phyloP scores from a whole-genome alignment of 2,329 filamentous ascomycete species.

The Lanzia echinophila region DNA sequence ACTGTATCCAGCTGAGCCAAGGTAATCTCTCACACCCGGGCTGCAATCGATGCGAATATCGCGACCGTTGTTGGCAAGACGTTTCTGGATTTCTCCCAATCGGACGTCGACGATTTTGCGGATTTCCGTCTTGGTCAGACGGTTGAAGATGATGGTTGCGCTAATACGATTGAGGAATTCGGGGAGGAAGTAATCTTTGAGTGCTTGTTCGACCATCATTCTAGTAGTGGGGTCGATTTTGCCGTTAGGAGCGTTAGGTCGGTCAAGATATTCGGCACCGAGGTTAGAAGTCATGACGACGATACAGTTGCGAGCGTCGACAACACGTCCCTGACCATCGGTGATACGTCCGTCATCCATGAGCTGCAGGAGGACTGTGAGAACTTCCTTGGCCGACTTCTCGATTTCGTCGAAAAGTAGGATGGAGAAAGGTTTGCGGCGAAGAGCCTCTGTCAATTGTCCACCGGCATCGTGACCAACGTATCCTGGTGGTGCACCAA shows the following conservation, averaged over 20 bases:
- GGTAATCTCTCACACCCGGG: slow-evolving; percentile 83
- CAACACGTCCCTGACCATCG: slow-evolving; percentile 88
- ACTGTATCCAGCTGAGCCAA: slow-evolving; percentile 86
- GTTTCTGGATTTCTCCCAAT: slow-evolving; percentile 81
- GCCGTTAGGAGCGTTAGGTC: slow-evolving; percentile 71
- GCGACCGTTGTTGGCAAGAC: slow-evolving; percentile 75
- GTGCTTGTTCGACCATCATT: slow-evolving; percentile 83
- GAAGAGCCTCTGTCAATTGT: slow-evolving; percentile 89
- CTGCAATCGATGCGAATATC: slow-evolving; percentile 80
- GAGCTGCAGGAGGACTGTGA: slow-evolving; percentile 95
- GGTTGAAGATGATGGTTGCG: slow-evolving; percentile 96
- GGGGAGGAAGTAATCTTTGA: slow-evolving; percentile 94
- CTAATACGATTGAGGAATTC: slow-evolving; percentile 98
- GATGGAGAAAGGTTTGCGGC: slow-evolving; percentile 94
- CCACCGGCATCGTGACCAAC: slow-evolving; percentile 95
- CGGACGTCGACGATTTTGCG: slow-evolving; percentile 92
- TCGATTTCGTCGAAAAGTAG: slow-evolving; percentile 97
- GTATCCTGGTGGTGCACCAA: slow-evolving; percentile 93
- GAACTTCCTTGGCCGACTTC: slow-evolving; percentile 94
- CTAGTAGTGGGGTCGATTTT: slow-evolving; percentile 78
- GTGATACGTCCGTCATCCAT: slow-evolving; percentile 99
- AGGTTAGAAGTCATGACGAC: slow-evolving; percentile 99
- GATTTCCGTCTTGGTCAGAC: slow-evolving; percentile 82
- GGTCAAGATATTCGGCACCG: slow-evolving; percentile 86
- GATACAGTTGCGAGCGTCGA: slow-evolving; percentile 96